Conservation (phyloP, 495 filamentous ascomycete species). For the Xylaria curta region DNA sequence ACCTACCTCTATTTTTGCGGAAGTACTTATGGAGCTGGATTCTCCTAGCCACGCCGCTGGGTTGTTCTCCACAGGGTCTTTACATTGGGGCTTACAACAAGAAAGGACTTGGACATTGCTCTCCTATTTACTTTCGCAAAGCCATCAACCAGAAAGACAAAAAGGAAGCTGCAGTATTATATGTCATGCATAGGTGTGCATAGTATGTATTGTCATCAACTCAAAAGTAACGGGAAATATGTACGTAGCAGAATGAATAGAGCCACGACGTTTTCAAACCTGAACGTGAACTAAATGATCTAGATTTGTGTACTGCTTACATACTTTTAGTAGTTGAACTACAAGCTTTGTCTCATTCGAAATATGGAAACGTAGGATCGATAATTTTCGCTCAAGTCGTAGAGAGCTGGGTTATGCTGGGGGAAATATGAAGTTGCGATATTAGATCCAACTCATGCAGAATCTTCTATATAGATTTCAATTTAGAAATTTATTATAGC, state of each 20-base stretch:
- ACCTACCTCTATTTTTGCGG: background rate
- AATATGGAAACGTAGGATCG: background rate
- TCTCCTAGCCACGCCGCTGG: background rate
- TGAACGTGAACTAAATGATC: background rate
- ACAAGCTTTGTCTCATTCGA: background rate
- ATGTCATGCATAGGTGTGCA: background rate
- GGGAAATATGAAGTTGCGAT: background rate
- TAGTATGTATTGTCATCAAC: background rate
- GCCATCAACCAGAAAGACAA: background rate
- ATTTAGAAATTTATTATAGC: conserved; percentile 27
- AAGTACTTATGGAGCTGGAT: background rate
- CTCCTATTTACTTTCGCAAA: background rate
- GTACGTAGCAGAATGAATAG: background rate
- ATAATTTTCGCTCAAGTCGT: background rate
- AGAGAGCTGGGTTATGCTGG: background rate
- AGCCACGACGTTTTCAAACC: background rate
- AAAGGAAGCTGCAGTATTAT: background rate
- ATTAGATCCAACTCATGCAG: background rate
- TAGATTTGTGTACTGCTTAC: background rate
- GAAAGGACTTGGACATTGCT: background rate
- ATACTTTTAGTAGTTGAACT: background rate
- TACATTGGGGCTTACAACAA: background rate
- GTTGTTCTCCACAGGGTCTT: background rate
- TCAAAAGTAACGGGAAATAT: background rate
- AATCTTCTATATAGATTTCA: background rate